Conservation (phyloP, 2,329 filamentous ascomycete genomes). For the Aspergillus uvarum region DNA sequence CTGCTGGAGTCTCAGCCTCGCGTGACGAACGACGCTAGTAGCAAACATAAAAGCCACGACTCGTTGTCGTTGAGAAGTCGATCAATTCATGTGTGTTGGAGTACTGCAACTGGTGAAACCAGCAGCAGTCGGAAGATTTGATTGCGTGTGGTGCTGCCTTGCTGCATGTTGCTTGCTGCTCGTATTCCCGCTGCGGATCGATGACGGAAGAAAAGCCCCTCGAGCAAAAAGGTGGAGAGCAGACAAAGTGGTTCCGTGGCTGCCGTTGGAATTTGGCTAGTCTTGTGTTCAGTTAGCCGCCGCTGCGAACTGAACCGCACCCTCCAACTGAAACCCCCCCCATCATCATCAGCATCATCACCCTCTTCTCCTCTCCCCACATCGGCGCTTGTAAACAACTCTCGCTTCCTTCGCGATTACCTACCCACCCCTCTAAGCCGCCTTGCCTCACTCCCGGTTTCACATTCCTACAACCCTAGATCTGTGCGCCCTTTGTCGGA, state of each 20-base stretch:
- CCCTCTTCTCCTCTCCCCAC: slow-evolving; percentile 12
- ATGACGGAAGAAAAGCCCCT: not conserved
- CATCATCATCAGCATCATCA: not conserved
- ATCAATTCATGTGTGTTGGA: too few species aligned
- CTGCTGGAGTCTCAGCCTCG: not conserved
- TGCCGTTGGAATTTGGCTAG: slow-evolving; percentile 5
- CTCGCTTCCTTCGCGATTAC: not conserved
- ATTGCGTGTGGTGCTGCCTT: too few species aligned
- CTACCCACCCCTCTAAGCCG: not conserved
- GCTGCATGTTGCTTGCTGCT: not conserved
- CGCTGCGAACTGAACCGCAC: not conserved
- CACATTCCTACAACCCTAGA: not conserved
- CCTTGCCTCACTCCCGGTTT: not conserved
- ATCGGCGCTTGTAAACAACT: slow-evolving; percentile 12
- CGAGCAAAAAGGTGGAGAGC: not conserved
- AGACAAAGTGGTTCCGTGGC: slow-evolving; percentile 4
- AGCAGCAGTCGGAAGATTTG: too few species aligned
- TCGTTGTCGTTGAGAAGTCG: too few species aligned
- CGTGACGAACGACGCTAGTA: not conserved
- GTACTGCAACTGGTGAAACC: too few species aligned
- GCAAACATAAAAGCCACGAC: not conserved
- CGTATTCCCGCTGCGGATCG: not conserved
- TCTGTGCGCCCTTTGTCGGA: not conserved
- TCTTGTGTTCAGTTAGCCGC: not conserved
- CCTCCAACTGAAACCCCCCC: not conserved